These are phyloP conservation scores for Lasiodiplodia sp. DNA, from an alignment of 2,329 filamentous ascomycete genomes.

Conservation along the genomic window DNA sequence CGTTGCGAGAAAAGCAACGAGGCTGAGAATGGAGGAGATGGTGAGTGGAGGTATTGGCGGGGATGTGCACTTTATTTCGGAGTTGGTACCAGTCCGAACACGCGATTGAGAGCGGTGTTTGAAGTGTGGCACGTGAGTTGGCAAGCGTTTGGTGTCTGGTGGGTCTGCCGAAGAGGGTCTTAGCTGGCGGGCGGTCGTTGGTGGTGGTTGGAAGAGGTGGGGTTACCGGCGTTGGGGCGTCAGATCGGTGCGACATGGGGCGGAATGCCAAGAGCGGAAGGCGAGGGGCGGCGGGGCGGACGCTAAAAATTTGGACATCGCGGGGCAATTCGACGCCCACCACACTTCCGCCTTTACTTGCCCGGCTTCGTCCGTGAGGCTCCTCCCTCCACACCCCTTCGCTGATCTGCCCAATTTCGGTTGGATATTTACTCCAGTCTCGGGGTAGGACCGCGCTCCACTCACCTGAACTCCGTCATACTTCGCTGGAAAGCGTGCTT, in stretches of 20 bases:
- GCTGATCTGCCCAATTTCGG: background rate
- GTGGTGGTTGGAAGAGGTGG: background rate
- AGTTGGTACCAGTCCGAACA: background rate
- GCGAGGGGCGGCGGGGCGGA: conserved; percentile 7
- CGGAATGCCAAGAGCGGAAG: conserved; percentile 13
- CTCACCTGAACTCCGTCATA: background rate
- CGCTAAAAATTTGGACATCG: conserved; percentile 21
- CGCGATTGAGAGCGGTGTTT: background rate
- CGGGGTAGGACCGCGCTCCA: too few relatives aligned
- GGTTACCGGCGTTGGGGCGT: conserved; percentile 4
- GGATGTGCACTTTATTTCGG: background rate
- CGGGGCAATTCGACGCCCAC: background rate
- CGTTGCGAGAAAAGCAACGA: background rate
- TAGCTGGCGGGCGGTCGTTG: background rate
- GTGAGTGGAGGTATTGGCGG: background rate
- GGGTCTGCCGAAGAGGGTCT: background rate
- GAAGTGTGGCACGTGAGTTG: background rate
- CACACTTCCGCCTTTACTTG: background rate
- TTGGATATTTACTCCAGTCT: background rate
- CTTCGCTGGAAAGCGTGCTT: background rate
- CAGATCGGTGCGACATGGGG: background rate
- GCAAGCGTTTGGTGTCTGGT: background rate
- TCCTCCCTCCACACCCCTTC: background rate
- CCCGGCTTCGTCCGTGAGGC: background rate
- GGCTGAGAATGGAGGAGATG: background rate